Conservation (phyloP, 1,139 yeast species). For the Meyerozyma athensensis region DNA sequence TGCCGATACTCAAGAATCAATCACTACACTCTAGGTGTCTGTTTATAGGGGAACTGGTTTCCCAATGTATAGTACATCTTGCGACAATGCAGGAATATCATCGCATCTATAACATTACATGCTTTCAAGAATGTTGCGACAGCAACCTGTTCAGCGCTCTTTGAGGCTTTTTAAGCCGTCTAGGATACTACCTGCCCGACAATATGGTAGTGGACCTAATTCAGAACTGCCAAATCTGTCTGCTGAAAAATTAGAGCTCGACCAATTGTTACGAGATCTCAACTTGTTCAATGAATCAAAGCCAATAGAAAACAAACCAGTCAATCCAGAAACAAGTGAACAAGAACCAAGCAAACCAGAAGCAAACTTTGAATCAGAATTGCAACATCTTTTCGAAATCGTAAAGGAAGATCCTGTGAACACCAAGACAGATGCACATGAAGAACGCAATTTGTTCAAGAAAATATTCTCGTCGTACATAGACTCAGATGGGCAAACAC, state of each 20-base stretch:
- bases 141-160: background rate
- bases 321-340: background rate
- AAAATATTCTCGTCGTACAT: conserved; percentile 21
- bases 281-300: background rate
- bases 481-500: conserved; percentile 5
- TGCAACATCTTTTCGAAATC: background rate
- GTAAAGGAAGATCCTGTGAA: background rate
- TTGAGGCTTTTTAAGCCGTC: background rate
- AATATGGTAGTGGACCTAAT: background rate
- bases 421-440: conserved; percentile 10
- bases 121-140: background rate
- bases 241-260: background rate
- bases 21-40: background rate
- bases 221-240: background rate
- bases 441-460: conserved; percentile 22
- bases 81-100: background rate
- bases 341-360: background rate
- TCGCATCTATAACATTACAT: background rate
- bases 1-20: background rate
- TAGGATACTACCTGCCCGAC: background rate
- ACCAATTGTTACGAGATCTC: background rate
- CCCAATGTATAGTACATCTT: background rate
- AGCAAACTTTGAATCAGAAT: background rate
- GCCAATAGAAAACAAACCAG: background rate
- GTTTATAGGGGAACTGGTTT: background rate